phyloP scores from a whole-genome alignment of 108 stramenopile genomes.

The Skeletonema grethae region DNA sequence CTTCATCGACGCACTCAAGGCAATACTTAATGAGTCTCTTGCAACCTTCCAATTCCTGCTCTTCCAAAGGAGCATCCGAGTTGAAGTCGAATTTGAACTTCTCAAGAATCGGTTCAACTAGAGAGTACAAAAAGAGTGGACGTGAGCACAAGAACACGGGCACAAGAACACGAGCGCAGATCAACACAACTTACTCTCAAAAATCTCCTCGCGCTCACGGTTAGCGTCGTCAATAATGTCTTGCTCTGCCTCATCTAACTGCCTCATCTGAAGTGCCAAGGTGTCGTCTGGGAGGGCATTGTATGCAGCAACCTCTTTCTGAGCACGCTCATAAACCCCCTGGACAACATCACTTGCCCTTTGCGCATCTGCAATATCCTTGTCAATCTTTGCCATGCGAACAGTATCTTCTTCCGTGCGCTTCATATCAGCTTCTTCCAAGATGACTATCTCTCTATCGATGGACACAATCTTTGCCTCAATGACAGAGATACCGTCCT shows the following conservation, averaged over 20 bases:
- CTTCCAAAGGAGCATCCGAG: conserved; percentile 22
- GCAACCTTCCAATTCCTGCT: conserved; percentile 29
- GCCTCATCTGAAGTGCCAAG: conserved; percentile 39
- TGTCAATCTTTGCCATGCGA: conserved; percentile 11
- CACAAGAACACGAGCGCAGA: not conserved
- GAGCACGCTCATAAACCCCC: conserved; percentile 34
- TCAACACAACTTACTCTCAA: conserved; percentile 19
- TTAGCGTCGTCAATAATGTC: conserved; percentile 32
- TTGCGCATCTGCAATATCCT: conserved; percentile 39
- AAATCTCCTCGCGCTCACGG: conserved; percentile 26
- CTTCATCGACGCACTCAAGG: conserved; percentile 27
- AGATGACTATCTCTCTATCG: conserved; percentile 15
- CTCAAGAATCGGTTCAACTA: conserved; percentile 40
- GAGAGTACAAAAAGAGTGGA: not conserved
- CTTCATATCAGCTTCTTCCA: conserved; percentile 19
- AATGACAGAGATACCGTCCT: conserved; percentile 25
- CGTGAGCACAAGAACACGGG: not conserved
- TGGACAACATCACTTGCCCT: conserved; percentile 23
- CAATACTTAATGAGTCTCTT: conserved; percentile 22
- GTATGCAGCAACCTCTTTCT: conserved; percentile 32
- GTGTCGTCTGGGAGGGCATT: conserved; percentile 39
- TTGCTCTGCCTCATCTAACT: conserved; percentile 37
- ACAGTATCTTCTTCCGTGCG: conserved; percentile 8
- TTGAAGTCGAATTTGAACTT: conserved; percentile 30
- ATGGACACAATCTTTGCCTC: conserved; percentile 28